phyloP scores from a whole-genome alignment of 257 asterid genomes.

The Solanum lycopersicoides region DNA sequence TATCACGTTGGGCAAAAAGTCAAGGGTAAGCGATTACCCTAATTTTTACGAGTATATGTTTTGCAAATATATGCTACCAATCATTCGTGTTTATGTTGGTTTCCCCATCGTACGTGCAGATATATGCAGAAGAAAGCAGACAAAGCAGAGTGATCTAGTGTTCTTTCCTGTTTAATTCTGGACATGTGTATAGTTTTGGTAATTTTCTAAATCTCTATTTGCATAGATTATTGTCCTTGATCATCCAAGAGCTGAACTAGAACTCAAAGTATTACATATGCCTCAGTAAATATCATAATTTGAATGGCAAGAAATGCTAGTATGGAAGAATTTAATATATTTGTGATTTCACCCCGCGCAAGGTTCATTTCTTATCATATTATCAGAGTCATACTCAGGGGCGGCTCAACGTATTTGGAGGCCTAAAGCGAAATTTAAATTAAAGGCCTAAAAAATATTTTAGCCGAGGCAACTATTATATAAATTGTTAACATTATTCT shows the following conservation, averaged over 20 bases:
- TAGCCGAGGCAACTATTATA: too few species aligned
- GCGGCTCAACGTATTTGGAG: too few species aligned
- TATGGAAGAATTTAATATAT: not conserved
- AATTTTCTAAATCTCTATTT: not conserved
- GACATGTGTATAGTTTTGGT: not conserved
- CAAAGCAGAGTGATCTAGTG: not conserved
- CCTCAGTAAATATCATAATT: not conserved
- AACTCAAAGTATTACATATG: not conserved
- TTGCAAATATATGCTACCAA: not conserved
- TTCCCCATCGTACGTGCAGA: not conserved
- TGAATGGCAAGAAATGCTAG: not conserved
- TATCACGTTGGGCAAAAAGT: not conserved
- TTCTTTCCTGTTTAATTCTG: not conserved
- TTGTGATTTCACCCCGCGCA: not conserved
- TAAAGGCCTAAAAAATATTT: too few species aligned
- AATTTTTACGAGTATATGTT: not conserved
- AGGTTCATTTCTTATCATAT: not conserved
- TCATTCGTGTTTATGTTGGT: not conserved
- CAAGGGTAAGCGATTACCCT: not conserved
- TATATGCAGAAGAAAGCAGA: not conserved
- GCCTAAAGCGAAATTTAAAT: too few species aligned
- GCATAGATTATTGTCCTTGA: not conserved
- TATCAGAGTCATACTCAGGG: not conserved
- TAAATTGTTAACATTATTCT: too few species aligned
- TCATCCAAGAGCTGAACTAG: not conserved